A percentile compares a stretch with the other conserved stretches of the same genome.
Conservation (phyloP, 169 alveolate genomes). For the Prorocentrum cordatum region DNA sequence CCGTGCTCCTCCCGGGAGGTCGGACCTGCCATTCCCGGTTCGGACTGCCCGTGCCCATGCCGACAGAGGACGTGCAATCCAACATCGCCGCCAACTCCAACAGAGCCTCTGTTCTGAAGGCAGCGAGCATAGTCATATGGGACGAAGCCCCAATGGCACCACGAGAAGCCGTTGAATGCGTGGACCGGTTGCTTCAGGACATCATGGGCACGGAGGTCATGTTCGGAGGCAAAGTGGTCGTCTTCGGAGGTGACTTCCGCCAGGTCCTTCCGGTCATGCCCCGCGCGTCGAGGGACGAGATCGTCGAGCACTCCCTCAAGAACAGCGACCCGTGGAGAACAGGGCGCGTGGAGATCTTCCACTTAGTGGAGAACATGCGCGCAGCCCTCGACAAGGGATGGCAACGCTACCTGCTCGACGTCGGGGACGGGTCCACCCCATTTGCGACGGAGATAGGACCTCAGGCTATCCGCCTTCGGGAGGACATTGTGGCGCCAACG, state of each 20-base stretch:
- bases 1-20: background rate
- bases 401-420: background rate
- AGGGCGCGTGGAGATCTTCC: background rate
- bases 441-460: background rate
- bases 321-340: background rate
- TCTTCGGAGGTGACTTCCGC: constrained; percentile 1
- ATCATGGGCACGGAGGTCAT: background rate
- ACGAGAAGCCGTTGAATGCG: background rate
- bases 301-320: background rate
- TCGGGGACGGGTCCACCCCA: background rate
- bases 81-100: background rate
- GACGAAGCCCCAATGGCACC: background rate
- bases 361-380: background rate
- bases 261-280: background rate
- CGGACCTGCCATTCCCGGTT: constrained; percentile 15
- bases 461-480: background rate
- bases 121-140: background rate
- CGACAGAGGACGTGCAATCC: background rate
- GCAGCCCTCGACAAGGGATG: background rate
- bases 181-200: background rate
- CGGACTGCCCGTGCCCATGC: background rate
- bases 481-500: background rate
- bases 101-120: background rate
- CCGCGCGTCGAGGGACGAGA: background rate
- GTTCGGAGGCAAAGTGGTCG: background rate